Evolutionary conservation across 257 asterid species (phyloP).

Genomic region (Prunella vulgaris): DNA sequence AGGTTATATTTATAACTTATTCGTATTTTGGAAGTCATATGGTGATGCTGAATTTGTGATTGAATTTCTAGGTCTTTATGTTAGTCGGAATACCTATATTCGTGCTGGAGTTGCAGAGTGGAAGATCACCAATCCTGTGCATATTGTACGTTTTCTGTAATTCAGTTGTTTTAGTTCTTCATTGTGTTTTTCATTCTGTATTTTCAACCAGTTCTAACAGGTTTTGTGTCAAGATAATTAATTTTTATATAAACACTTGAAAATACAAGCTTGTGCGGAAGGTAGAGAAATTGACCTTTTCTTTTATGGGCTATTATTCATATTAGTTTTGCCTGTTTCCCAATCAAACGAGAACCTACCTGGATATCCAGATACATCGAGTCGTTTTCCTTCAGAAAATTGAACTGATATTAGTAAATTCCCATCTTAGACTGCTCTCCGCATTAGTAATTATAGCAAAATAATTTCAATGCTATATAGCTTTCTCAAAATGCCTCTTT

Average conservation of each 20-base stretch:
- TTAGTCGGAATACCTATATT: slow-evolving; percentile 91
- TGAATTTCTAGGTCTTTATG: slow-evolving; percentile 64
- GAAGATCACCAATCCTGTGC: slow-evolving; percentile 89
- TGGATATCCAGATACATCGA: background rate
- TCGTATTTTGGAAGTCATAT: slow-evolving; percentile 2
- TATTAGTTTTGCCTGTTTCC: background rate
- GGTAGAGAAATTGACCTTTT: background rate
- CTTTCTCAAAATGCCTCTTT: background rate
- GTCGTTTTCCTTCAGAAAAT: background rate
- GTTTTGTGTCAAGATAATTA: background rate
- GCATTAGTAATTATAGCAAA: background rate
- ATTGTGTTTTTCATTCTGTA: background rate
- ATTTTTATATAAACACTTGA: background rate
- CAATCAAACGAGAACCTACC: background rate
- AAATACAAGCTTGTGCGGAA: background rate
- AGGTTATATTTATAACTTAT: background rate
- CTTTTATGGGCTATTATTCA: background rate
- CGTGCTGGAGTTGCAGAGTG: slow-evolving; percentile 94
- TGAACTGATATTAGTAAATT: background rate
- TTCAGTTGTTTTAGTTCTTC: slow-evolving; percentile 9
- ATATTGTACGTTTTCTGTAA: slow-evolving; percentile 61
- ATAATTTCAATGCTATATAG: background rate
- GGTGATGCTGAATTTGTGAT: slow-evolving; percentile 17
- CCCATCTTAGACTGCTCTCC: background rate
- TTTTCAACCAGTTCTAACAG: background rate